A percentile compares a stretch with the other conserved stretches of the same genome.
phyloP scores from a whole-genome alignment of 2,329 filamentous ascomycete species.

The Verticillium dahliae region DNA sequence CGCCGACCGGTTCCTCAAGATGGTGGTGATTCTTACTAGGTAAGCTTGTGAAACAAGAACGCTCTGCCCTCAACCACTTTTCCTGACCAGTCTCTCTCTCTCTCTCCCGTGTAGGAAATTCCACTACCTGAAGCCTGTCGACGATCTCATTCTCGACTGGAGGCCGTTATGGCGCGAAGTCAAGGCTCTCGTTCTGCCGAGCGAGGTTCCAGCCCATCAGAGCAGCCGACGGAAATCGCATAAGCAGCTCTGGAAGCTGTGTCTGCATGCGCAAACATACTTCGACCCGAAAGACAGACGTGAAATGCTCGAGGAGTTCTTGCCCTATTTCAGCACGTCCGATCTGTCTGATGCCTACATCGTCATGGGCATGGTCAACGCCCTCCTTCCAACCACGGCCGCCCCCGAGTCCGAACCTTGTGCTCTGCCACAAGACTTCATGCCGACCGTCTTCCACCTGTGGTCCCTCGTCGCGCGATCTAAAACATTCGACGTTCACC shows the following conservation, averaged over 20 bases:
- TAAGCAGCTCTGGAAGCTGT: constrained; percentile 75
- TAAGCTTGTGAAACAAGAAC: constrained; percentile 34
- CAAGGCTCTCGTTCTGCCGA: constrained; percentile 82
- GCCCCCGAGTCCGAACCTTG: constrained; percentile 64
- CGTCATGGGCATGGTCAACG: constrained; percentile 79
- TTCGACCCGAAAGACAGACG: constrained; percentile 85
- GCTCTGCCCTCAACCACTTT: neutral
- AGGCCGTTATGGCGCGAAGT: constrained; percentile 86
- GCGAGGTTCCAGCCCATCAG: constrained; percentile 66
- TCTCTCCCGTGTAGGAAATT: constrained; percentile 58
- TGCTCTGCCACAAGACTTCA: constrained; percentile 79
- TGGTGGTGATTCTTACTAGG: constrained; percentile 96
- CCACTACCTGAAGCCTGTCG: constrained; percentile 86
- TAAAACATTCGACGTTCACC: constrained; percentile 76
- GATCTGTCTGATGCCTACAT: constrained; percentile 90
- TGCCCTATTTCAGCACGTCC: constrained; percentile 88
- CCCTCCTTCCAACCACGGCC: constrained; percentile 79
- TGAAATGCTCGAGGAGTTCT: constrained; percentile 71
- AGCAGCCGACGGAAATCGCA: constrained; percentile 46
- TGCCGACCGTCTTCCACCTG: constrained; percentile 92
- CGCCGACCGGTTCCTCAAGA: constrained; percentile 87
- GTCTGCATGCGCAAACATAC: constrained; percentile 83
- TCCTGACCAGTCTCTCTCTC: no score
- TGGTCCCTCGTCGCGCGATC: constrained; percentile 93
- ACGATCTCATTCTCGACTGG: constrained; percentile 92